These are phyloP conservation scores for Scorias spongiosa DNA, from an alignment of 2,329 filamentous ascomycete species.

Conservation along the genomic window DNA sequence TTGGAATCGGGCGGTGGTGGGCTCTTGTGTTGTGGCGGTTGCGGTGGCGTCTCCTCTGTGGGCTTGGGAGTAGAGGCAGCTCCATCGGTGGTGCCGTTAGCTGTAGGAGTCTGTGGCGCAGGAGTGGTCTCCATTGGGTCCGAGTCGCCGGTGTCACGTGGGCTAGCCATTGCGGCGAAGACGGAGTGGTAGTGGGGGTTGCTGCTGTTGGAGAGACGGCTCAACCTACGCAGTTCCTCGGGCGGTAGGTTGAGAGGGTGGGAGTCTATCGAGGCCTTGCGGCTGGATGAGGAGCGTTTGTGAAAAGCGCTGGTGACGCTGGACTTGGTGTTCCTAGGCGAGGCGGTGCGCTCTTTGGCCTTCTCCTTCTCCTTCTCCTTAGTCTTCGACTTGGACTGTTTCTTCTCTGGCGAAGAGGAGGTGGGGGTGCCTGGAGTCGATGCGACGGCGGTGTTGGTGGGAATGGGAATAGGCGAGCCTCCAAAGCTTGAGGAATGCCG, in stretches of 20 bases:
- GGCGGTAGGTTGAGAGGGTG: conserved; percentile 85
- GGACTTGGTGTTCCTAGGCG: not conserved
- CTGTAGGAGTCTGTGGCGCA: conserved; percentile 9
- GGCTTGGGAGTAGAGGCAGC: conserved; percentile 25
- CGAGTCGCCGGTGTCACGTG: conserved; percentile 4
- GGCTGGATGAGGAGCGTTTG: not conserved
- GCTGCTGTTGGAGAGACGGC: conserved; percentile 33
- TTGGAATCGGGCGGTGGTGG: conserved; percentile 18
- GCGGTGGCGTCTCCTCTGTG: conserved; percentile 38
- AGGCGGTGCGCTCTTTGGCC: not conserved
- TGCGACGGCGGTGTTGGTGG: too few relatives aligned
- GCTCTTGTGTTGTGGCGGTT: conserved; percentile 55
- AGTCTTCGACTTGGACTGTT: not conserved
- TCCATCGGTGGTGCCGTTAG: conserved; percentile 22
- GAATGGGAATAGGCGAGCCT: too few relatives aligned
- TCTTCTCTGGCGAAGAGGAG: not conserved
- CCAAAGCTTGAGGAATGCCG: not conserved
- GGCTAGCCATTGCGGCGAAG: not conserved
- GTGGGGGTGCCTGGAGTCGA: not conserved
- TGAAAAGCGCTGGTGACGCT: not conserved
- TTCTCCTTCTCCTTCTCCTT: not conserved
- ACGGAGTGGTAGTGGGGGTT: not conserved
- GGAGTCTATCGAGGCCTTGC: not conserved
- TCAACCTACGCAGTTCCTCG: conserved; percentile 68
- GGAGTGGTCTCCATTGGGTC: conserved; percentile 20